Evolutionary conservation across 2,329 filamentous ascomycete species (phyloP).

Genomic region (Stemphylium beticola): DNA sequence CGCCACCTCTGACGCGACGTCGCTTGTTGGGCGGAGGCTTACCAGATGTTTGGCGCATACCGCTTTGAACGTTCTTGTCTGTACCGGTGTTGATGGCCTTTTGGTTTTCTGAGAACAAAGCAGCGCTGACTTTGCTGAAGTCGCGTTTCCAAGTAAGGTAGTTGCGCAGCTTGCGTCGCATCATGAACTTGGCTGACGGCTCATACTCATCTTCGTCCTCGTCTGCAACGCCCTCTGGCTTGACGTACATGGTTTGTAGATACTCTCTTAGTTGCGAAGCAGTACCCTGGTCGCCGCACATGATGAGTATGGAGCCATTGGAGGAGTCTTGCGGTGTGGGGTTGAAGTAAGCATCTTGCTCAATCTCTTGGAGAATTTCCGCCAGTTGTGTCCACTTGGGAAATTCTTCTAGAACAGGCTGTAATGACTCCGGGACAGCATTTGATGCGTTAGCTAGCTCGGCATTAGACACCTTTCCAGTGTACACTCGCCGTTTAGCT

Average conservation of each 20-base stretch:
- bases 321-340: constrained; percentile 78
- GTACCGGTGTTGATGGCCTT: constrained; percentile 73
- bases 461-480: constrained; percentile 69
- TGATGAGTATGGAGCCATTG: constrained; percentile 90
- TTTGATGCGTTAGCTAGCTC: constrained; percentile 55
- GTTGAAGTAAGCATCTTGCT: constrained; percentile 86
- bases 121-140: constrained; percentile 82
- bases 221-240: constrained; percentile 54
- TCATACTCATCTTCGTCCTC: constrained; percentile 60
- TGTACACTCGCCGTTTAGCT: constrained; percentile 86
- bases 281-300: constrained; percentile 88
- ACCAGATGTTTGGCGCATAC: constrained; percentile 56
- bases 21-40: constrained; percentile 83
- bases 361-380: constrained; percentile 93
- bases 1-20: constrained; percentile 81
- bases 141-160: constrained; percentile 92
- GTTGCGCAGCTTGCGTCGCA: constrained; percentile 83
- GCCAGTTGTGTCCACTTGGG: constrained; percentile 91
- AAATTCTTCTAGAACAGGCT: constrained; percentile 87
- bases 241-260: constrained; percentile 85
- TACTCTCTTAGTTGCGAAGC: constrained; percentile 91
- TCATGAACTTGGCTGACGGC: constrained; percentile 83
- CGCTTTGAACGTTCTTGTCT: constrained; percentile 59
- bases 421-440: constrained; percentile 65
- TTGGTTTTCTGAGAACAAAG: constrained; percentile 80